These are phyloP conservation scores for Kodamaea anthophila DNA, from an alignment of 1,139 yeast genomes.

Conservation along the genomic window DNA sequence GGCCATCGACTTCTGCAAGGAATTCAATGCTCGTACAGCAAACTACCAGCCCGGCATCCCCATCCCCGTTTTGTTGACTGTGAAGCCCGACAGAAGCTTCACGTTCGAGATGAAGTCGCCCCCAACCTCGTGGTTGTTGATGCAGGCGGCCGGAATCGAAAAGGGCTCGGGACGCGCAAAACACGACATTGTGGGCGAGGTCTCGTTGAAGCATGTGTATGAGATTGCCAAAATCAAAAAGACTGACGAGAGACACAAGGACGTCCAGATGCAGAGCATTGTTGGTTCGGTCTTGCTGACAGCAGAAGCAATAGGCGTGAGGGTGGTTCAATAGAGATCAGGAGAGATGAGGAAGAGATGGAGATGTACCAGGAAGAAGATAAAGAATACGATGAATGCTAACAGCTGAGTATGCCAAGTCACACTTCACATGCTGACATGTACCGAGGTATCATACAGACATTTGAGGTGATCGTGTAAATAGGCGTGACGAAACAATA, in stretches of 20 bases:
- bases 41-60: conserved; percentile 81
- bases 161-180: conserved; percentile 67
- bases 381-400: too few species aligned
- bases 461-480: too few species aligned
- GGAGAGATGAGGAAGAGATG: conserved; percentile 7
- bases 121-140: conserved; percentile 79
- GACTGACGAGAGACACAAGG: conserved; percentile 74
- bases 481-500: too few species aligned
- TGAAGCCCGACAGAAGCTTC: conserved; percentile 89
- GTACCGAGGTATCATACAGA: too few species aligned
- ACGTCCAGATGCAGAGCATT: conserved; percentile 64
- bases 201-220: conserved; percentile 83
- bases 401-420: too few species aligned
- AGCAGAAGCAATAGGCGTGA: conserved; percentile 82
- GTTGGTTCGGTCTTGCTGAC: conserved; percentile 82
- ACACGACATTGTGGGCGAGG: conserved; percentile 53
- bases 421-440: too few species aligned
- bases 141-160: conserved; percentile 76
- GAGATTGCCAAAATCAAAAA: conserved; percentile 94
- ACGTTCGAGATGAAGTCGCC: conserved; percentile 86
- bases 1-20: conserved; percentile 97
- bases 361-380: not conserved
- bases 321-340: conserved; percentile 55
- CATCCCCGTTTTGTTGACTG: conserved; percentile 76
- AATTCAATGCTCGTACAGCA: conserved; percentile 95